Percentiles rank a stretch among this genome's conserved stretches.
Evolutionary conservation across 805 yeast genomes (phyloP).

Genomic region (Ogataea nonfermentans): DNA sequence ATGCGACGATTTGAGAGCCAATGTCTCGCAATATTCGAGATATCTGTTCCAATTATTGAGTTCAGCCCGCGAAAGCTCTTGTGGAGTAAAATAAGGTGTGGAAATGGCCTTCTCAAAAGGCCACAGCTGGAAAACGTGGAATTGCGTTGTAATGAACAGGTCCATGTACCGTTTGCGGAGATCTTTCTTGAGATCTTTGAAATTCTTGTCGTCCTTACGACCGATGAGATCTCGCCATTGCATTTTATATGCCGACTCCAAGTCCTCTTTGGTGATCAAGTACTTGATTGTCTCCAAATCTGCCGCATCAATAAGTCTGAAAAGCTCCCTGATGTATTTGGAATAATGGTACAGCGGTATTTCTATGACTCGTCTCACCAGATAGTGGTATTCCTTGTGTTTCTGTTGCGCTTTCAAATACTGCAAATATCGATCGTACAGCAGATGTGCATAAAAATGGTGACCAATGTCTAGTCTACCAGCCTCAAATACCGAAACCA

Average conservation of each 20-base stretch:
- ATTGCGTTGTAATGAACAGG: slow-evolving; percentile 54
- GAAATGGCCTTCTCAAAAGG: slow-evolving; percentile 45
- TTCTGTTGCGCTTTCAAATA: slow-evolving; percentile 35
- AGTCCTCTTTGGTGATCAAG: slow-evolving; percentile 26
- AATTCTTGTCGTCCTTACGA: slow-evolving; percentile 12
- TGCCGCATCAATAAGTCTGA: slow-evolving; percentile 36
- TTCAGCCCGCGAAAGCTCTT: slow-evolving; percentile 41
- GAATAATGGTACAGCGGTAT: slow-evolving; percentile 56
- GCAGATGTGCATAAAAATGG: slow-evolving; percentile 49
- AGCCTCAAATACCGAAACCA: slow-evolving; percentile 41
- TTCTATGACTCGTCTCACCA: slow-evolving; percentile 51
- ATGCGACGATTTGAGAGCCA: slow-evolving; percentile 21
- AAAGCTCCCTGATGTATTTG: slow-evolving; percentile 41
- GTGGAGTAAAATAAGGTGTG: slow-evolving; percentile 38
- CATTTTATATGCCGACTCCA: slow-evolving; percentile 16
- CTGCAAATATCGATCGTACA: slow-evolving; percentile 49
- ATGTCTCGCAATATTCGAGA: slow-evolving; percentile 49
- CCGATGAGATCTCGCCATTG: slow-evolving; percentile 28
- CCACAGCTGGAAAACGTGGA: slow-evolving; percentile 47
- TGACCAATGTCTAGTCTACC: slow-evolving; percentile 50
- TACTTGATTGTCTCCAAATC: slow-evolving; percentile 27
- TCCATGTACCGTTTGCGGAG: slow-evolving; percentile 51
- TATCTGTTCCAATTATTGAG: slow-evolving; percentile 59
- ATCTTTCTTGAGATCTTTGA: slow-evolving; percentile 35
- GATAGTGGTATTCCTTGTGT: slow-evolving; percentile 35